These are phyloP conservation scores for Oldenlandia corymbosa DNA, from an alignment of 257 asterid genomes.

Conservation along the genomic window DNA sequence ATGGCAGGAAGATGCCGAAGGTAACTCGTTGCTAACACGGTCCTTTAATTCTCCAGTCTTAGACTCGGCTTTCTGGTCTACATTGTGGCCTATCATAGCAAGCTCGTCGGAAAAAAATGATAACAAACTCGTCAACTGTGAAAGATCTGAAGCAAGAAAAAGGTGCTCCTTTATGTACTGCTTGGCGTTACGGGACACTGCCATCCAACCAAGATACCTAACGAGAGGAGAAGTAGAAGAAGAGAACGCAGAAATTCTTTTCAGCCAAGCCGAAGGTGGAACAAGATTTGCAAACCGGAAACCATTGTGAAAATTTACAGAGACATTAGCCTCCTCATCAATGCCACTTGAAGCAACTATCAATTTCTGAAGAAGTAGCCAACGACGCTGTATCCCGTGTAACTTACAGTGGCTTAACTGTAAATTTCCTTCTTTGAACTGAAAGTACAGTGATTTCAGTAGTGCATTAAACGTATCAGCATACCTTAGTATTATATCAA, in stretches of 20 bases:
- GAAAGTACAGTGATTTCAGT: conserved; percentile 47
- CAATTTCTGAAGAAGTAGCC: conserved; percentile 76
- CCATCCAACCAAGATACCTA: conserved; percentile 96
- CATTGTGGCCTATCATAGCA: conserved; percentile 46
- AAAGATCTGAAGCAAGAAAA: conserved; percentile 82
- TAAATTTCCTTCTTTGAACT: conserved; percentile 51
- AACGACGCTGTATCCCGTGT: conserved; percentile 61
- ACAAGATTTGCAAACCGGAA: conserved; percentile 77
- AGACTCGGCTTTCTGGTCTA: conserved; percentile 39
- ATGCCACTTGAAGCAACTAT: conserved; percentile 87
- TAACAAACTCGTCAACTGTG: conserved; percentile 60
- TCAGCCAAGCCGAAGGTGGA: conserved; percentile 79
- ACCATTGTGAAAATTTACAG: conserved; percentile 47
- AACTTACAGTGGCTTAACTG: conserved; percentile 45
- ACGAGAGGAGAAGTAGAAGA: conserved; percentile 74
- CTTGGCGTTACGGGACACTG: conserved; percentile 76
- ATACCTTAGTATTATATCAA: conserved; percentile 69
- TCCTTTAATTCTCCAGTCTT: conserved; percentile 30
- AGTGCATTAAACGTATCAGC: conserved; percentile 58
- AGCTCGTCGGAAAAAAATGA: conserved; percentile 86
- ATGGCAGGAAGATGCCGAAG: conserved; percentile 31
- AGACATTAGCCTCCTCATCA: conserved; percentile 53
- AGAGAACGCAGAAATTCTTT: conserved; percentile 63
- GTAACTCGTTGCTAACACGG: conserved; percentile 28
- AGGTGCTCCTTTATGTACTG: conserved; percentile 77